These are phyloP conservation scores for Lactifluus hygrophoroides DNA, from an alignment of 768 basidiomycete species.

Conservation along the genomic window DNA sequence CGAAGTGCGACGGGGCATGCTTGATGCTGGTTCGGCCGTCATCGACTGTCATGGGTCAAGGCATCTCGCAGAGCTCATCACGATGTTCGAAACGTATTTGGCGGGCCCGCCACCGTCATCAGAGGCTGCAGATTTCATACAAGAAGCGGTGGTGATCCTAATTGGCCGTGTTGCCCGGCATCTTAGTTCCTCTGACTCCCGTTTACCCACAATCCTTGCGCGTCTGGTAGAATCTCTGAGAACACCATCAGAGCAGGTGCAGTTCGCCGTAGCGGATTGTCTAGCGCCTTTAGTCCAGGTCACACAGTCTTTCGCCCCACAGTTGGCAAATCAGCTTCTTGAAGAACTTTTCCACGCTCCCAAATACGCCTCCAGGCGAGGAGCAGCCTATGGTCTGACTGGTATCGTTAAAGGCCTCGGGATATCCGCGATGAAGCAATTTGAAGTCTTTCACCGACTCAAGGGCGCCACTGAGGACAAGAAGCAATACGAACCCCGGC, in stretches of 20 bases:
- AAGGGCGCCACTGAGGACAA: slow-evolving; percentile 80
- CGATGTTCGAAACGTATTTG: slow-evolving; percentile 75
- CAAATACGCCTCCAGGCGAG: slow-evolving; percentile 92
- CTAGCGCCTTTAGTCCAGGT: slow-evolving; percentile 75
- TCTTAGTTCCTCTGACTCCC: slow-evolving; percentile 63
- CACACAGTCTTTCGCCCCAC: slow-evolving; percentile 49
- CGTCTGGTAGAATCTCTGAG: slow-evolving; percentile 81
- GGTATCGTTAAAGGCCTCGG: slow-evolving; percentile 91
- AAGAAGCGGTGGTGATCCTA: slow-evolving; percentile 91
- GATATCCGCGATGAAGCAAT: slow-evolving; percentile 76
- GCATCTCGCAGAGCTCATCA: slow-evolving; percentile 64
- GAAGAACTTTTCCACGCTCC: slow-evolving; percentile 65
- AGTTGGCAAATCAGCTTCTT: slow-evolving; percentile 69
- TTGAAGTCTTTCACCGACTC: slow-evolving; percentile 65
- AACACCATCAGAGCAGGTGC: slow-evolving; percentile 94
- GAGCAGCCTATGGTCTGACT: slow-evolving; percentile 93
- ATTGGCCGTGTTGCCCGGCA: slow-evolving; percentile 90
- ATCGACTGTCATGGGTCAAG: slow-evolving; percentile 77
- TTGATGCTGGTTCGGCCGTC: slow-evolving; percentile 72
- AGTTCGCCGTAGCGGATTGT: slow-evolving; percentile 94
- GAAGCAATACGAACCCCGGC: slow-evolving; percentile 75
- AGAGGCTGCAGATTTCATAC: slow-evolving; percentile 78
- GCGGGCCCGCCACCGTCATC: slow-evolving; percentile 39
- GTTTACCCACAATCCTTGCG: slow-evolving; percentile 76
- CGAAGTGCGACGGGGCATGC: slow-evolving; percentile 80